Evolutionary conservation across 2,329 filamentous ascomycete genomes (phyloP), one percentile per base, ranked within the genome.

Genomic region (Aureobasidium sp.): DNA sequence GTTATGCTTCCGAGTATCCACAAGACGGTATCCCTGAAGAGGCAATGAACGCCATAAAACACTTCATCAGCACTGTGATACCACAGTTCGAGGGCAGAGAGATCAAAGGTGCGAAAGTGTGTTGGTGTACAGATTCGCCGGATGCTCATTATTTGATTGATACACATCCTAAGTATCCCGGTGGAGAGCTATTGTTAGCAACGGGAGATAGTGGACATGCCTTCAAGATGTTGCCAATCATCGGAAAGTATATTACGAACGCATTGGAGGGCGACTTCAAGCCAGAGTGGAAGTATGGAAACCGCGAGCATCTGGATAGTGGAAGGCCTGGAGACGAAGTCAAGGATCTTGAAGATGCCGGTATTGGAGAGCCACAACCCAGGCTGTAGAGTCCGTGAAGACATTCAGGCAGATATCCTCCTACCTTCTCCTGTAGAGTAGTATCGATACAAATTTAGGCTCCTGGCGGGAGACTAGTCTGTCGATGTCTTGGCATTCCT

Each of bases 71-170:
- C 8, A 43, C 45, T 8, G 61, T 66, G 2, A 85, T 88, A 81
- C 85, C 85, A 1, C 83, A 88, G 62, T 79, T 88, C 6, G 80
- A 82, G 0, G 72, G 81, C 3, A 80, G 85, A 2, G 78, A 79
- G 0, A 82, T 88, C 58, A 79, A 74, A 25, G 86, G 84, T 67
- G 83, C 83, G 10, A 77, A 84, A n/a, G 82, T 88, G 38, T 88
- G 85, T 74, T 88, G 86, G 86, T 86, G 85, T 69, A 81, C 85
- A 0, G 86, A 88, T 69, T 88, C 85, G 0, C 80, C 82, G 0
- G 84, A 88, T 71, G 79, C 85, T 3, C 77, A 82, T 25, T 88
- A 87, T 64, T 71, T 88, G 23, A 86, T 88, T 36, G 81, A 82
- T 61, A 73, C 74, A 36, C 85, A 88, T 72, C 83, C 85, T 0